phyloP scores from a whole-genome alignment of 169 alveolate species.

The Gregarina niphandrodes region DNA sequence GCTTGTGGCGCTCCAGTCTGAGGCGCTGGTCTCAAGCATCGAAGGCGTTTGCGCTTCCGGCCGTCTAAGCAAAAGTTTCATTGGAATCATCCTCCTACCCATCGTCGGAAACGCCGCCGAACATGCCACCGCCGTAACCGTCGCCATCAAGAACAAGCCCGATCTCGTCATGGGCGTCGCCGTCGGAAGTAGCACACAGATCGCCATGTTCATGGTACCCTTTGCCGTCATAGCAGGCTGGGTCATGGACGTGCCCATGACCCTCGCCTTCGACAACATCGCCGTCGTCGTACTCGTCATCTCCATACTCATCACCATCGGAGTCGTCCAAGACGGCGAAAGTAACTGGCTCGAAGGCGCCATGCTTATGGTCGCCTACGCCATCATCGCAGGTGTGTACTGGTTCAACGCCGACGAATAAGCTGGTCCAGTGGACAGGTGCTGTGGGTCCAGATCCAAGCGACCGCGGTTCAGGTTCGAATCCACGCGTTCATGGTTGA shows the following conservation, averaged over 20 bases:
- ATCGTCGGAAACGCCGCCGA: conserved; percentile 57
- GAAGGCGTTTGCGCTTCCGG: conserved; percentile 7
- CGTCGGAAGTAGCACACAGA: conserved; percentile 53
- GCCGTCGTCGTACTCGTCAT: conserved; percentile 34
- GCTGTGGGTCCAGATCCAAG: too few species aligned
- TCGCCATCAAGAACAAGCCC: conserved; percentile 48
- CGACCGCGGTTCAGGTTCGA: too few species aligned
- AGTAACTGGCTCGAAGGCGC: conserved; percentile 58
- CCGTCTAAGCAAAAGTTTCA: conserved; percentile 29
- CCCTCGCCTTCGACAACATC: conserved; percentile 42
- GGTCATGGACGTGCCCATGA: conserved; percentile 47
- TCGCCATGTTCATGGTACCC: conserved; percentile 36
- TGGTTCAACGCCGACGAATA: conserved; percentile 17
- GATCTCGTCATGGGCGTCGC: conserved; percentile 62
- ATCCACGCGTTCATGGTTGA: too few species aligned
- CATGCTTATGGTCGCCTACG: conserved; percentile 42
- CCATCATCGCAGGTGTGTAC: conserved; percentile 40
- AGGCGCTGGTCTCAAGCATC: conserved; percentile 14
- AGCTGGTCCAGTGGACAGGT: too few species aligned
- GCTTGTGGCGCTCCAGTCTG: conserved; percentile 6
- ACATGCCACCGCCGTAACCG: conserved; percentile 49
- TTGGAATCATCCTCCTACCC: conserved; percentile 58
- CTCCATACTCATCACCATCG: conserved; percentile 34
- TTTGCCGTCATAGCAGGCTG: conserved; percentile 55
- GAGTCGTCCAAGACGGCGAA: conserved; percentile 51